A percentile compares a stretch with the other conserved stretches of the same genome.
These are phyloP conservation scores for Alternaria postmessia DNA, from an alignment of 2,329 filamentous ascomycete genomes.

Conservation along the genomic window DNA sequence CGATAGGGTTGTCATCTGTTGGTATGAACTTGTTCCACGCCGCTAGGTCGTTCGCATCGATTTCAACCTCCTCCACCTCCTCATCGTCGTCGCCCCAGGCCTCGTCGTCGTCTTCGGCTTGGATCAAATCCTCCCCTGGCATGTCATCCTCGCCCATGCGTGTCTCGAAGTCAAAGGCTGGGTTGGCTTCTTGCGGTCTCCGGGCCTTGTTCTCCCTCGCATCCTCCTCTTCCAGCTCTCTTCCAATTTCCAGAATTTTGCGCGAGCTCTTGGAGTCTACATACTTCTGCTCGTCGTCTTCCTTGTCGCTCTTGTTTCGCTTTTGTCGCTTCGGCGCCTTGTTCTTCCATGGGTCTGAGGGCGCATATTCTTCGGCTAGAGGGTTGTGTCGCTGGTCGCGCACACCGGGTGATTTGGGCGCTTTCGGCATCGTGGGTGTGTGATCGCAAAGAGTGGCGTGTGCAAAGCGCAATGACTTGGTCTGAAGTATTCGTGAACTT, in stretches of 20 bases:
- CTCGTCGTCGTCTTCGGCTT: constrained; percentile 59
- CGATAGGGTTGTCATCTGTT: constrained; percentile 74
- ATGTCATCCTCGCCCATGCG: constrained; percentile 66
- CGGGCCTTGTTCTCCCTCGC: constrained; percentile 58
- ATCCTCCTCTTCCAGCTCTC: constrained; percentile 87
- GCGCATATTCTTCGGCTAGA: constrained; percentile 86
- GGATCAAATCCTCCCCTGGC: constrained; percentile 58
- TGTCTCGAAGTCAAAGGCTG: constrained; percentile 81
- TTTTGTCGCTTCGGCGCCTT: constrained; percentile 71
- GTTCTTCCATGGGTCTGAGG: constrained; percentile 73
- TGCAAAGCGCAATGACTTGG: too few species aligned
- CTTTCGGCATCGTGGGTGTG: constrained; percentile 76
- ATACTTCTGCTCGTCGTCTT: constrained; percentile 70
- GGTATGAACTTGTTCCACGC: constrained; percentile 92
- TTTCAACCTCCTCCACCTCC: constrained; percentile 73
- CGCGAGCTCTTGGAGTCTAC: constrained; percentile 88
- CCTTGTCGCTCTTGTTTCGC: constrained; percentile 61
- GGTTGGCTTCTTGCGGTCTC: constrained; percentile 59
- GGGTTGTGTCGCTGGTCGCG: constrained; percentile 83
- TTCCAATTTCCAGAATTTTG: constrained; percentile 88
- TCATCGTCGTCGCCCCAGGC: constrained; percentile 84
- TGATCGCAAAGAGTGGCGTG: not conserved
- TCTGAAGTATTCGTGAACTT: not conserved
- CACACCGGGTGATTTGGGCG: constrained; percentile 62
- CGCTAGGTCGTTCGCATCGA: constrained; percentile 88